Conservation (phyloP, 352 stramenopile species). For the Phytopythium ostracodes region DNA sequence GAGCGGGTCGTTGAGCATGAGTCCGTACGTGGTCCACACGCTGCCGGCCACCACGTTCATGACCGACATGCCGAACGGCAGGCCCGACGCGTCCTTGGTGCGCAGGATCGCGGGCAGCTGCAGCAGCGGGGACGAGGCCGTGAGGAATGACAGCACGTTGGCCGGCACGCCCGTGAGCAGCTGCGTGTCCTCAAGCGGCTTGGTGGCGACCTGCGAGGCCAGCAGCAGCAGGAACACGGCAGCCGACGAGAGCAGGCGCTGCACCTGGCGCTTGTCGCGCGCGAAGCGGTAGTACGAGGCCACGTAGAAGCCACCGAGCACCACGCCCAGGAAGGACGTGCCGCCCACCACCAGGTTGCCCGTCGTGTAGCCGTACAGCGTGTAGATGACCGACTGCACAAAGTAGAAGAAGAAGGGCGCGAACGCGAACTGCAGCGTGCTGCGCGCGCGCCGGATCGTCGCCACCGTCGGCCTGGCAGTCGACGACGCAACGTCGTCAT, state of each 20-base stretch:
- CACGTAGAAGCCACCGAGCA: slow-evolving; percentile 71
- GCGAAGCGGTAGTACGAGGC: slow-evolving; percentile 62
- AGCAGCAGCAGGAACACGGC: slow-evolving; percentile 49
- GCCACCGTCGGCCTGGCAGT: slow-evolving; percentile 47
- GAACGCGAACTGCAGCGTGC: slow-evolving; percentile 75
- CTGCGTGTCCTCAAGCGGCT: slow-evolving; percentile 42
- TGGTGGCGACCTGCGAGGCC: slow-evolving; percentile 37
- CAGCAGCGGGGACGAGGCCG: slow-evolving; percentile 60
- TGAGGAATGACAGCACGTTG: slow-evolving; percentile 71
- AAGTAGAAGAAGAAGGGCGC: slow-evolving; percentile 85
- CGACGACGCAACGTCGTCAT: not conserved
- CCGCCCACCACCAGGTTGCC: slow-evolving; percentile 52
- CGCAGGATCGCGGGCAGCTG: slow-evolving; percentile 65
- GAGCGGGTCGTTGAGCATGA: slow-evolving; percentile 57
- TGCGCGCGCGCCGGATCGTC: slow-evolving; percentile 58
- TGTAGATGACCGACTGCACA: slow-evolving; percentile 79
- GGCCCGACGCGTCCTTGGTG: slow-evolving; percentile 55
- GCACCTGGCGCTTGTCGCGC: slow-evolving; percentile 31
- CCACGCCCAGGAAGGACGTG: slow-evolving; percentile 47
- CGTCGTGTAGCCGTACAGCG: slow-evolving; percentile 66
- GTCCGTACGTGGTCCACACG: slow-evolving; percentile 64
- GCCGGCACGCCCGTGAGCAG: slow-evolving; percentile 68
- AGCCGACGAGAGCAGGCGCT: slow-evolving; percentile 40
- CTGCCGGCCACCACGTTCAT: slow-evolving; percentile 72
- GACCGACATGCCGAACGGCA: slow-evolving; percentile 73